phyloP scores from a whole-genome alignment of 768 basidiomycete species.

The Lentinus tigrinus region DNA sequence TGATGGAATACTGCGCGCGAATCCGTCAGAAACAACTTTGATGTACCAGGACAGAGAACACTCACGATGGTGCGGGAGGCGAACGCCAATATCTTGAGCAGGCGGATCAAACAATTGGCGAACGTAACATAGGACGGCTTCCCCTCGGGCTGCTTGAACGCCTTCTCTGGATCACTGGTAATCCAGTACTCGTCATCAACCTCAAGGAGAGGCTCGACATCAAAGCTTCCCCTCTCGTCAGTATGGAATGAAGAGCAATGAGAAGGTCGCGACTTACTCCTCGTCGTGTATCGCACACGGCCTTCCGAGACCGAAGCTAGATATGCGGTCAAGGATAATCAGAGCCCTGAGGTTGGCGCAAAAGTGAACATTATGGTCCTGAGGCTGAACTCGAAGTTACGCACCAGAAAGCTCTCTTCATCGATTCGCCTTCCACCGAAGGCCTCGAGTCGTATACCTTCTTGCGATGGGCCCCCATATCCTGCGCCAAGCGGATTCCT shows the following conservation, averaged over 20 bases:
- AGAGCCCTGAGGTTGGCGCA: conserved; percentile 37
- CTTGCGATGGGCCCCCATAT: conserved; percentile 74
- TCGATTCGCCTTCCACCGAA: conserved; percentile 62
- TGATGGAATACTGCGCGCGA: conserved; percentile 41
- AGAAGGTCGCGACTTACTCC: conserved; percentile 44
- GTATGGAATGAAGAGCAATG: background rate
- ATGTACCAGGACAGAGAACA: background rate
- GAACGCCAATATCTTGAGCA: conserved; percentile 61
- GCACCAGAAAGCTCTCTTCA: conserved; percentile 80
- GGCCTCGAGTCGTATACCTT: conserved; percentile 49
- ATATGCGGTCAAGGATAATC: conserved; percentile 41
- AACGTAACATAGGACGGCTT: conserved; percentile 55
- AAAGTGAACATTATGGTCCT: background rate
- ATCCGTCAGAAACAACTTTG: background rate
- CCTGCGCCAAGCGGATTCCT: conserved; percentile 51
- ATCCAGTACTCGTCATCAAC: conserved; percentile 82
- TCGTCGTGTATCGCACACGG: conserved; percentile 69
- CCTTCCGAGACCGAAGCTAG: conserved; percentile 53
- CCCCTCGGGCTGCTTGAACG: conserved; percentile 60
- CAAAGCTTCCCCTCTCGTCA: conserved; percentile 45
- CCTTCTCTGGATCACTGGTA: conserved; percentile 45
- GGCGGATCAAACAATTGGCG: conserved; percentile 54
- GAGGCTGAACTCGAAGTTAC: background rate
- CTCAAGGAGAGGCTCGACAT: conserved; percentile 57
- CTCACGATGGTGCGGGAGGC: conserved; percentile 44